Evolutionary conservation across 2,329 filamentous ascomycete genomes (phyloP), one percentile per base, ranked within the genome.

Genomic region (Colletotrichum sp.): DNA sequence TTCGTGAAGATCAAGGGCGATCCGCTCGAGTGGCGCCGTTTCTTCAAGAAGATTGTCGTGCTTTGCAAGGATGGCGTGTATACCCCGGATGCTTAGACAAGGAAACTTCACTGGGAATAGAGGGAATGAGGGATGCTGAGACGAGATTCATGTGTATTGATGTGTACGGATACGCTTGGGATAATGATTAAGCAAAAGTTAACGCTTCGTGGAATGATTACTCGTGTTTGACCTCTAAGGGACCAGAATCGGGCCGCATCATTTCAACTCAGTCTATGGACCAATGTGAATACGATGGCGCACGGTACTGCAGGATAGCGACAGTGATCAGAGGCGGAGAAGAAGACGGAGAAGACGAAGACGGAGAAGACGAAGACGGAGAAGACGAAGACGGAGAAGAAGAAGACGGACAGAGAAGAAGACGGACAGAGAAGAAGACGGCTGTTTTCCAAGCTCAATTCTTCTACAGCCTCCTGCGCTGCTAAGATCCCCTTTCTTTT

Each of bases 1-100:
- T 98, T 99, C 82, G 91, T 97, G 78, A 99, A 99, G 86, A 90
- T 95, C 70, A 98, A 98, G 86, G 97, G 97, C 8, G 97, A 99
- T 87, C 97, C 97, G 7, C 86, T 99, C 66, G 96, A 98, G 87
- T 99, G 97, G 97, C 91, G 97, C 76, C 89, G 97, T 38, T 95
- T 99, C 83, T 99, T 99, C 89, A 99, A 99, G 86, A 96, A 95
- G 84, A 91, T 98, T n/a, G 95, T 95, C 34, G 89, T 97, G 77
- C 88, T 96, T 76, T 97, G 96, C 85, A 95, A 95, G 82, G 95
- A 98, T 82, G 95, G 92, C 10, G 93, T 98, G 60, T 94, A 92
- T 83, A 84, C 87, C 74, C 85, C 86, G 4, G 85, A 88, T 62
- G 76, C 82, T 77, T 87, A 86, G 83, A 71, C 75, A 77, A 21